Conservation (phyloP, 176 grass and related monocot species). For the barley (Hordeum vulgare) region MorexV3_pseudomolecules_assembly NC_058524.1:68640432-68640931, state of each 20-base stretch:
- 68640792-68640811: background rate
- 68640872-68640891: background rate
- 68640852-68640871: background rate
- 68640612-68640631: slow-evolving; percentile 52
- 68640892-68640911: background rate
- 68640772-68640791: background rate
- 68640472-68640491: slow-evolving; percentile 69
- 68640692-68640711: slow-evolving; percentile 19
- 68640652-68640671: slow-evolving; percentile 49
- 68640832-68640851: background rate
- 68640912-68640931: slow-evolving; percentile 8
- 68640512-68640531: slow-evolving; percentile 60
- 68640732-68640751: slow-evolving; percentile 24
- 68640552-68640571: slow-evolving; percentile 73
- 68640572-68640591: slow-evolving; percentile 36
- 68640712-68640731: slow-evolving; percentile 21
- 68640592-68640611: slow-evolving; percentile 70
- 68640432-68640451: slow-evolving; percentile 89
- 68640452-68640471: slow-evolving; percentile 91
- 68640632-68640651: slow-evolving; percentile 40
- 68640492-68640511: slow-evolving; percentile 88
- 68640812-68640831: slow-evolving; percentile 18
- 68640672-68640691: slow-evolving; percentile 52
- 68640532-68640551: slow-evolving; percentile 45
- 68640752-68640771: slow-evolving; percentile 35